A percentile compares a stretch with the other conserved stretches of the same genome.
phyloP scores from a whole-genome alignment of 176 grass and related monocot species.

The Zizania latifolia region DNA sequence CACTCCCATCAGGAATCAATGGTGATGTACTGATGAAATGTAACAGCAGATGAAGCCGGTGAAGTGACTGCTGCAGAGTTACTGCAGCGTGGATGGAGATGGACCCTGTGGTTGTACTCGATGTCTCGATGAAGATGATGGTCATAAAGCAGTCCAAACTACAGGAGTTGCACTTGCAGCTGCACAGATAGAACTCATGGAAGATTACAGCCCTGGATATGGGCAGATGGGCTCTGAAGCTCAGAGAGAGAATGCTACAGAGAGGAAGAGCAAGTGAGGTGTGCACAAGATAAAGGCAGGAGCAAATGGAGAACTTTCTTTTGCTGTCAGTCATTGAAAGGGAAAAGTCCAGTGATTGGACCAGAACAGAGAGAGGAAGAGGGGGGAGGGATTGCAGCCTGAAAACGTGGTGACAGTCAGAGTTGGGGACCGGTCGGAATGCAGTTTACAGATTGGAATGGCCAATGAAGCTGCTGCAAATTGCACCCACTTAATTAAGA shows the following conservation, averaged over 20 bases:
- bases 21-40: slow-evolving; percentile 18
- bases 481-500: not conserved
- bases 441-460: slow-evolving; percentile 22
- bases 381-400: not conserved
- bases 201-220: slow-evolving; percentile 3
- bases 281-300: slow-evolving; percentile 27
- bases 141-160: slow-evolving; percentile 3
- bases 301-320: slow-evolving; percentile 28
- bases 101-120: not conserved
- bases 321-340: slow-evolving; percentile 34
- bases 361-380: slow-evolving; percentile 19
- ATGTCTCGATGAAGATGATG: slow-evolving; percentile 22
- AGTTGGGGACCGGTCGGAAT: slow-evolving; percentile 29
- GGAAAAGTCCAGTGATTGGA: slow-evolving; percentile 34
- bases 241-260: not conserved
- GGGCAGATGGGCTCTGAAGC: not conserved
- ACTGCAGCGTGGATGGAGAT: not conserved
- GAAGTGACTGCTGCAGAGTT: slow-evolving; percentile 17
- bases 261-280: slow-evolving; percentile 8
- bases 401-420: slow-evolving; percentile 42
- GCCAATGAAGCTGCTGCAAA: slow-evolving; percentile 25
- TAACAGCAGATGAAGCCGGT: not conserved
- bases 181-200: slow-evolving; percentile 1
- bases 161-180: slow-evolving; percentile 3
- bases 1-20: slow-evolving; percentile 36